Conservation (phyloP, 2,329 filamentous ascomycete genomes). For the Hymenoscyphus infarciens region DNA sequence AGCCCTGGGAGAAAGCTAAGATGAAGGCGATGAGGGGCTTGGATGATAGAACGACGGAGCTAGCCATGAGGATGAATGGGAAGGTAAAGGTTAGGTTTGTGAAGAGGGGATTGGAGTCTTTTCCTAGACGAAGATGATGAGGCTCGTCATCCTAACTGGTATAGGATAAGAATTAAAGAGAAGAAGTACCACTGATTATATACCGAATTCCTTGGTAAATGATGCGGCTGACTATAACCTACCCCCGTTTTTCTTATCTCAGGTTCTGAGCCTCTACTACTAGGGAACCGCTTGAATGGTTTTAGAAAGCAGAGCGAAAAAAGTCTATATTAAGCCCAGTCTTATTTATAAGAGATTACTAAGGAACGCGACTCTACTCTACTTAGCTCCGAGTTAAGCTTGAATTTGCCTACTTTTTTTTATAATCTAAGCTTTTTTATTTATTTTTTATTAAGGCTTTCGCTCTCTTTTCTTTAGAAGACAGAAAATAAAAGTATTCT, state of each 20-base stretch:
- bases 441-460: too few relatives aligned
- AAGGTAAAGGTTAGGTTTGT: conserved; percentile 26
- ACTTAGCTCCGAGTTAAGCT: too few relatives aligned
- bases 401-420: too few relatives aligned
- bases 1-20: conserved; percentile 17
- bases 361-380: too few relatives aligned
- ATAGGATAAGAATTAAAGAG: background rate
- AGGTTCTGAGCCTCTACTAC: too few relatives aligned
- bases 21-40: conserved; percentile 16
- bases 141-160: background rate
- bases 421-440: too few relatives aligned
- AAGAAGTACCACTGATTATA: background rate
- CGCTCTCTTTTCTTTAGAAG: too few relatives aligned
- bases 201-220: background rate
- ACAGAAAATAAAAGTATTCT: too few relatives aligned
- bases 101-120: conserved; percentile 20
- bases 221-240: background rate
- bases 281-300: too few relatives aligned
- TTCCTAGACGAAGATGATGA: conserved; percentile 11
- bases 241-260: background rate
- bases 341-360: too few relatives aligned
- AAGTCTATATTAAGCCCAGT: too few relatives aligned
- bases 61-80: conserved; percentile 21
- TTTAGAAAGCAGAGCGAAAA: too few relatives aligned
- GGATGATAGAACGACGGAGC: conserved; percentile 14